phyloP scores from a whole-genome alignment of 2,329 filamentous ascomycete genomes.

The Alternaria sp. region DNA sequence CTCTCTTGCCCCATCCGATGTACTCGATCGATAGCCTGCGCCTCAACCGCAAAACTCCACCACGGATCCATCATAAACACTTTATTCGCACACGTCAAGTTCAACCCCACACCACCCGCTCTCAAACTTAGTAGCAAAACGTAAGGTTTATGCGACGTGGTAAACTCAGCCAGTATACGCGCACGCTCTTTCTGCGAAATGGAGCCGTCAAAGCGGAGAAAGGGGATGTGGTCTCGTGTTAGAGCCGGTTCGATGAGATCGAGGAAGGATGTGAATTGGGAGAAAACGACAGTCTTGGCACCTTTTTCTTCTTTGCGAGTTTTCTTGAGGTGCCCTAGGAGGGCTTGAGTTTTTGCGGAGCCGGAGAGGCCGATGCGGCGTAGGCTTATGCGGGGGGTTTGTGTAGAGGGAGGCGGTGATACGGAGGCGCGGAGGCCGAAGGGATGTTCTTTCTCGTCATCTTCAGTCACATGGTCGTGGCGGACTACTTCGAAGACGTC shows the following conservation, averaged over 20 bases:
- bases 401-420: conserved; percentile 30
- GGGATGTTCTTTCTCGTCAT: not conserved
- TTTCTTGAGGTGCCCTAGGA: conserved; percentile 77
- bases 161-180: conserved; percentile 79
- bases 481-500: conserved; percentile 94
- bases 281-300: conserved; percentile 93
- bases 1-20: conserved; percentile 94
- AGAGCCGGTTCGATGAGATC: conserved; percentile 88
- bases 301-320: conserved; percentile 71
- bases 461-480: conserved; percentile 68
- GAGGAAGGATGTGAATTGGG: conserved; percentile 96
- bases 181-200: conserved; percentile 88
- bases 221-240: conserved; percentile 73
- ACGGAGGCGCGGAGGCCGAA: conserved; percentile 38
- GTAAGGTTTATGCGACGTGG: conserved; percentile 64
- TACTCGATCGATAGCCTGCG: conserved; percentile 96
- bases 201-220: conserved; percentile 88
- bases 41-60: conserved; percentile 98
- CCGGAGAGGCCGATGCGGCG: conserved; percentile 72
- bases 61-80: conserved; percentile 99
- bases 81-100: conserved; percentile 85
- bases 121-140: conserved; percentile 85
- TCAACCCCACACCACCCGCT: conserved; percentile 92
- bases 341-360: conserved; percentile 85
- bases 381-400: conserved; percentile 64